These are phyloP conservation scores for Gymnopus androsaceus DNA, from an alignment of 1,284 basidiomycete species.

Conservation along the genomic window DNA sequence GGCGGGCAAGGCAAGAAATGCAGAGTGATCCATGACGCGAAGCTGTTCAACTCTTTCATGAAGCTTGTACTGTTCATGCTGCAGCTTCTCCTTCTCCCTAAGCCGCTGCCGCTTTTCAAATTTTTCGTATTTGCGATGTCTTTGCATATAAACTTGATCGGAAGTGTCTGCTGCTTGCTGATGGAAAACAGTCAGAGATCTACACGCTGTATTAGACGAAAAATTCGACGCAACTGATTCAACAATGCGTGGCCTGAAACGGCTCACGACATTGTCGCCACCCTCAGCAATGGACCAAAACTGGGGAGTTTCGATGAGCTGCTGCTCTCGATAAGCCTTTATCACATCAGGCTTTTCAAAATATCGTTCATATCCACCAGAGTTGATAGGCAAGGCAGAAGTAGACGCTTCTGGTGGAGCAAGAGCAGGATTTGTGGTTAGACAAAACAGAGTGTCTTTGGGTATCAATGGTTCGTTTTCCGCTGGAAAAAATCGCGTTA, in stretches of 20 bases:
- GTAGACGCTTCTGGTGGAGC: conserved; percentile 42
- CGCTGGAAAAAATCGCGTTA: conserved; percentile 41
- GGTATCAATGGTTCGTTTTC: conserved; percentile 75
- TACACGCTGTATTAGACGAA: conserved; percentile 17
- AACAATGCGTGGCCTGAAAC: conserved; percentile 64
- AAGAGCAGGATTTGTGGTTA: conserved; percentile 67
- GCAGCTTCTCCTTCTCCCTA: conserved; percentile 87
- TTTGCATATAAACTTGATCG: conserved; percentile 81
- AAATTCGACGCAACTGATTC: conserved; percentile 62
- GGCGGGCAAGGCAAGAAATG: conserved; percentile 65
- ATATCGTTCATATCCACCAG: conserved; percentile 65
- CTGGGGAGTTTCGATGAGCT: conserved; percentile 72
- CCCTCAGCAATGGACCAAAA: conserved; percentile 59
- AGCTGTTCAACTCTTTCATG: conserved; percentile 87
- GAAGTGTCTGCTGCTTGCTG: conserved; percentile 72
- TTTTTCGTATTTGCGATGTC: conserved; percentile 84
- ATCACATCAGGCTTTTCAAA: conserved; percentile 78
- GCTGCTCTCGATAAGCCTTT: conserved; percentile 65
- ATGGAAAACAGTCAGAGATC: conserved; percentile 14
- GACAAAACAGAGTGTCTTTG: conserved; percentile 58
- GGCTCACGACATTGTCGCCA: conserved; percentile 47
- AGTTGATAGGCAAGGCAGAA: conserved; percentile 49
- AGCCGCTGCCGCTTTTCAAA: conserved; percentile 85
- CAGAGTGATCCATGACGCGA: conserved; percentile 66
- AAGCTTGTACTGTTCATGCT: conserved; percentile 89